phyloP scores from a whole-genome alignment of 2,329 filamentous ascomycete genomes.

The Madurella fahalii region DNA sequence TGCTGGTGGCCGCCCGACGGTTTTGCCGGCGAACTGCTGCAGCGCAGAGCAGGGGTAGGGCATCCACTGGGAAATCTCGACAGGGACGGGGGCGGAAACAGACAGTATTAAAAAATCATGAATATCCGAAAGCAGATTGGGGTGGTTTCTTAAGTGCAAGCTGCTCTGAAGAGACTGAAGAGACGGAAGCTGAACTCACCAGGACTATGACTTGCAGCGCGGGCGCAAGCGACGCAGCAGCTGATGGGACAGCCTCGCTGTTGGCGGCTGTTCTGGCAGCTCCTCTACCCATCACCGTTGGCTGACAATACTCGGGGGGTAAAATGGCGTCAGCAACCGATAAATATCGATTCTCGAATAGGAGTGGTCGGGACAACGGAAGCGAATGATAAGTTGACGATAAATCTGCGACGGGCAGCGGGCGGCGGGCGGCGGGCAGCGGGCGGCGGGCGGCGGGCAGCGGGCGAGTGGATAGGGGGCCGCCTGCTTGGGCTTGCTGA shows the following conservation, averaged over 20 bases:
- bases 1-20: background rate
- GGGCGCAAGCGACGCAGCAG: constrained; percentile 32
- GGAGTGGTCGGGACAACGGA: background rate
- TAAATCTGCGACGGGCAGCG: background rate
- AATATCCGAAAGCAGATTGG: no score
- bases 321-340: no score
- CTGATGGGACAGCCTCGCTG: constrained; percentile 1
- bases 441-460: no score
- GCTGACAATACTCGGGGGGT: background rate
- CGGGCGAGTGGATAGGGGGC: background rate
- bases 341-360: background rate
- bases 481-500: no score
- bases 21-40: background rate
- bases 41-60: constrained; percentile 10
- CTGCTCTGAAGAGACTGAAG: no score
- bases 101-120: no score
- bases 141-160: no score
- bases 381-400: background rate
- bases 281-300: constrained; percentile 4
- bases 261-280: background rate
- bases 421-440: no score
- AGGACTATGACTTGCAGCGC: constrained; percentile 71
- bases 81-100: no score
- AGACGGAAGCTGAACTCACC: constrained; percentile 46
- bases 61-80: background rate